Evolutionary conservation across 108 stramenopile species (phyloP).

Genomic region (Skeletonema costatum): DNA sequence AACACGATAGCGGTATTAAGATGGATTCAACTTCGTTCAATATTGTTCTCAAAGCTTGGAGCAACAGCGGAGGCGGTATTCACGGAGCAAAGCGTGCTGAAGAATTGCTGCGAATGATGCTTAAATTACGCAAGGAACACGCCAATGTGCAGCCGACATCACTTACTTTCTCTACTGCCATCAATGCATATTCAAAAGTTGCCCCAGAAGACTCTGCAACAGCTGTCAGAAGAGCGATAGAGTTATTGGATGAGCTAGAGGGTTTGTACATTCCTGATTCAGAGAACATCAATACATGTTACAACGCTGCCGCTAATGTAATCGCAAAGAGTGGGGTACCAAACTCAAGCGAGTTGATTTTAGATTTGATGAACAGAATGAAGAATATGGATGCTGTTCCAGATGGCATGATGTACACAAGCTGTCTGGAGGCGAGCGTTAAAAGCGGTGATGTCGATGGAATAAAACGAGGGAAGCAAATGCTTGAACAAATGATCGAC

Average conservation of each 20-base stretch:
- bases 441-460: slow-evolving; percentile 5
- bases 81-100: slow-evolving; percentile 42
- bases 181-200: slow-evolving; percentile 46
- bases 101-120: slow-evolving; percentile 34
- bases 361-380: slow-evolving; percentile 38
- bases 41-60: slow-evolving; percentile 48
- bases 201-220: neutral
- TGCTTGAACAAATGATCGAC: slow-evolving; percentile 17
- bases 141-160: slow-evolving; percentile 32
- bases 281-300: slow-evolving; percentile 34
- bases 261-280: slow-evolving; percentile 18
- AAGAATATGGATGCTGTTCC: slow-evolving; percentile 39
- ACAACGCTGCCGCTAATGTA: slow-evolving; percentile 38
- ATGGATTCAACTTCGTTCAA: slow-evolving; percentile 46
- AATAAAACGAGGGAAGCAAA: slow-evolving; percentile 12
- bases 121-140: slow-evolving; percentile 25
- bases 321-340: slow-evolving; percentile 17
- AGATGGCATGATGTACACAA: slow-evolving; percentile 24
- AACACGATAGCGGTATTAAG: slow-evolving; percentile 2
- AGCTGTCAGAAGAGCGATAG: slow-evolving; percentile 29
- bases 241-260: slow-evolving; percentile 31
- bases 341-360: slow-evolving; percentile 16
- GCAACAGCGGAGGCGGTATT: slow-evolving; percentile 33
- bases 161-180: slow-evolving; percentile 34
- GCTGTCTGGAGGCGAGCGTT: slow-evolving; percentile 15